Base-by-base conservation (phyloP, 1,284 basidiomycete species). In the Leccinum subspadiceum region DNA sequence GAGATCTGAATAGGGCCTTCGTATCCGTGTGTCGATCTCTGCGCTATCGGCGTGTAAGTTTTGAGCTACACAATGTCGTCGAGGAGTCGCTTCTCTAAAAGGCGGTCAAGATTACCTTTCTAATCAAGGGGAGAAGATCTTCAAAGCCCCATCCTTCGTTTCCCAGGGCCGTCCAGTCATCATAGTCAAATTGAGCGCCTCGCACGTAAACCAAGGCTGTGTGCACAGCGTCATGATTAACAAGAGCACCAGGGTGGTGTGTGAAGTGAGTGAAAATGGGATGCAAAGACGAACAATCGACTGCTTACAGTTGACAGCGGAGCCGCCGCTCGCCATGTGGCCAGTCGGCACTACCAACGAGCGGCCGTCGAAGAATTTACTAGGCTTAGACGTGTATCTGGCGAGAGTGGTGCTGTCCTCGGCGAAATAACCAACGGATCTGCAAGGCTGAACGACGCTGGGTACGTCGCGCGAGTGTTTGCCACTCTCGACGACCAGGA, bases 201-300 rank as follows among this genome's bases (percentile, higher is more conserved):
- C 84, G 79, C 4, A 78, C 80, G 60, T 86, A 86, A 67, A 82
- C 77, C 59, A 77, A 73, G 64, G 82, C 84, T 86, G 55, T 9
- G 46, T 22, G 26, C 5, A 55, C 5, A 20, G 41, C 17, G 1
- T 46, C 2, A 46, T 46, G 44, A 13, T 46, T 20, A 1, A 5
- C 17, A 20, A 26, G 31, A 57, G 17, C 8, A 29, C 1, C 35
- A 31, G 51, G 4, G n/a, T 20, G 12, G 37, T 22, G 39, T 31
- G 10, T 15, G 31, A 31, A n/a, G 53, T 37, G n/a, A 33, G 4
- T 33, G 9, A 35, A 8, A 26, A 20, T 13, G n/a, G 12, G 15
- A 13, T 7, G n/a, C 17, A 8, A 17, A 37, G 17, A 5, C 7
- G 13, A n/a, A 9, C 22, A 8, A 13, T 29, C 10, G n/a, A 29